Percentiles rank a stretch among this genome's conserved stretches.
Conservation (phyloP, 31 red algal species). For the Asparagopsis taxiformis region DNA sequence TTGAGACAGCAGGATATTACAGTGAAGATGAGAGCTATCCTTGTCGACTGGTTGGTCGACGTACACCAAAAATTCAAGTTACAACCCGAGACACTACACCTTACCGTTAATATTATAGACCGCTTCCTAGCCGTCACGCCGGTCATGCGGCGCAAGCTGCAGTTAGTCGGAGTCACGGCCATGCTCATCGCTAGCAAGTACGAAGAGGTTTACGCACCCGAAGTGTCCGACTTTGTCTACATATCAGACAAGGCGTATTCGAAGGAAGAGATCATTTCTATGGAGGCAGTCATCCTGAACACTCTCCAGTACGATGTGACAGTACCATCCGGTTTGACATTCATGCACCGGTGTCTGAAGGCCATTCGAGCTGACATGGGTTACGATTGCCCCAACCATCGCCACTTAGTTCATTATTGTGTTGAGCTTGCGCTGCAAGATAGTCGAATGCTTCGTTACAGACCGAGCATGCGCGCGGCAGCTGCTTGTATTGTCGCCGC, state of each 20-base stretch:
- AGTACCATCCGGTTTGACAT: slow-evolving; percentile 80
- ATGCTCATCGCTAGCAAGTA: slow-evolving; percentile 99
- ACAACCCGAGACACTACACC: slow-evolving; percentile 75
- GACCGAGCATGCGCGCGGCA: slow-evolving; percentile 54
- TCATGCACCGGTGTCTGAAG: slow-evolving; percentile 76
- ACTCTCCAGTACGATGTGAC: slow-evolving; percentile 87
- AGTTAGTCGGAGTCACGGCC: slow-evolving; percentile 92
- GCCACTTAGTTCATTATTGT: slow-evolving; percentile 69
- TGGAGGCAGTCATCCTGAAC: slow-evolving; percentile 96
- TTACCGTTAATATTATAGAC: slow-evolving; percentile 97
- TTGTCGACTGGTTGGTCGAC: slow-evolving; percentile 97
- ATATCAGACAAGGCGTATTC: slow-evolving; percentile 95
- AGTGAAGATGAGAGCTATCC: slow-evolving; percentile 88
- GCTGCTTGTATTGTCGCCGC: slow-evolving; percentile 31
- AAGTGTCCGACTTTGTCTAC: slow-evolving; percentile 94
- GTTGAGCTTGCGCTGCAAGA: slow-evolving; percentile 83
- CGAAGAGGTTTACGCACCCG: slow-evolving; percentile 94
- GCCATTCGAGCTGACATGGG: slow-evolving; percentile 39
- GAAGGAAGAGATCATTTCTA: slow-evolving; percentile 77
- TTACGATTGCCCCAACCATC: background rate
- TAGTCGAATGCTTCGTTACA: slow-evolving; percentile 46
- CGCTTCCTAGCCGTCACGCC: slow-evolving; percentile 73
- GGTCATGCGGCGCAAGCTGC: slow-evolving; percentile 87
- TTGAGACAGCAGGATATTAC: slow-evolving; percentile 75
- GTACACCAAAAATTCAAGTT: slow-evolving; percentile 90